phyloP scores from a whole-genome alignment of 192 early-diverging fungal genomes.

The Blastocladiella britannica region DNA sequence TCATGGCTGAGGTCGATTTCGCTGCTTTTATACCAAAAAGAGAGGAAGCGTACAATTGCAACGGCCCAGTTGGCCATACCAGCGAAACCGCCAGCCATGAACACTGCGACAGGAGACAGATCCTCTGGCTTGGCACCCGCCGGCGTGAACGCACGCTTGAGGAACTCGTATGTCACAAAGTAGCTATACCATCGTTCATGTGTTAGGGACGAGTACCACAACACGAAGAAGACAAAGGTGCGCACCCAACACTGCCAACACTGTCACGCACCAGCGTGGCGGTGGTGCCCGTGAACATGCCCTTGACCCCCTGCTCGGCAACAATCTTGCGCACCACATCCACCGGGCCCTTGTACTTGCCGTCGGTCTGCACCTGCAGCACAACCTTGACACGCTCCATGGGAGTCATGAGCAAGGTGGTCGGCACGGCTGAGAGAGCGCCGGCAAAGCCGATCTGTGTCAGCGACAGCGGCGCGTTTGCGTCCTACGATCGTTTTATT shows the following conservation, averaged over 20 bases:
- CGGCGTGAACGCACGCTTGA: constrained; percentile 48
- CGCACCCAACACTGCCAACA: constrained; percentile 80
- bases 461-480: constrained; percentile 34
- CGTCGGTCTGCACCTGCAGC: constrained; percentile 53
- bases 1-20: too few relatives aligned
- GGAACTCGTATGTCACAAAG: constrained; percentile 84
- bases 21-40: not conserved
- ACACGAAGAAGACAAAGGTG: too few relatives aligned
- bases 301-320: constrained; percentile 64
- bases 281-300: constrained; percentile 80
- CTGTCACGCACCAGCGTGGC: constrained; percentile 84
- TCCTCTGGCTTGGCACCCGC: constrained; percentile 44
- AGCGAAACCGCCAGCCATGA: constrained; percentile 93
- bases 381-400: constrained; percentile 91
- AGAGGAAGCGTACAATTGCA: constrained; percentile 33
- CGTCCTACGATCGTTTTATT: not conserved
- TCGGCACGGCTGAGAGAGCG: constrained; percentile 85
- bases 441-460: constrained; percentile 73
- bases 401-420: constrained; percentile 81
- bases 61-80: constrained; percentile 97
- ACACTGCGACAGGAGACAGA: constrained; percentile 54
- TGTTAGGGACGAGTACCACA: too few relatives aligned
- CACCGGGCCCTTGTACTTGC: constrained; percentile 73
- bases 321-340: constrained; percentile 69
- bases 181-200: too few relatives aligned